phyloP scores from a whole-genome alignment of 805 yeast genomes.

The Allodekkera sacchari region DNA sequence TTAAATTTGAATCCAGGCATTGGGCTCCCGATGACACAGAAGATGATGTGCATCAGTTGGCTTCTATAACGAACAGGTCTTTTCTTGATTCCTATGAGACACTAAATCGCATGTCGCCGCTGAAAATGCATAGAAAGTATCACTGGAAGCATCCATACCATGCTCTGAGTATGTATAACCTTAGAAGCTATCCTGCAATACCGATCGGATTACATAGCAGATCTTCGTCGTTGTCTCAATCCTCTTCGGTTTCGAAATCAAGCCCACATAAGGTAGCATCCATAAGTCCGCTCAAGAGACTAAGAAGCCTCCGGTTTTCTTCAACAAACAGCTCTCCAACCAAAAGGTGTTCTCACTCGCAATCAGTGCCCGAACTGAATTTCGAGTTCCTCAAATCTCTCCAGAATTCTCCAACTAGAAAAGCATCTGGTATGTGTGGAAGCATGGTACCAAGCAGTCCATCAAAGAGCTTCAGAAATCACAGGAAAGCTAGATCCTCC shows the following conservation, averaged over 20 bases:
- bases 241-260: conserved; percentile 4
- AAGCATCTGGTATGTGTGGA: conserved; percentile 6
- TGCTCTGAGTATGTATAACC: background rate
- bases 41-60: conserved; percentile 1
- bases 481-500: conserved; percentile 2
- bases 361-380: conserved; percentile 18
- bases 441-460: conserved; percentile 11
- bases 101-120: conserved; percentile 4
- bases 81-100: conserved; percentile 10
- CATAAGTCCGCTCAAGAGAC: conserved; percentile 20
- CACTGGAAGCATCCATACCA: background rate
- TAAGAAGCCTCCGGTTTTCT: conserved; percentile 17
- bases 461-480: background rate
- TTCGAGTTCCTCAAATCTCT: conserved; percentile 19
- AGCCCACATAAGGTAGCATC: conserved; percentile 12
- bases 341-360: conserved; percentile 8
- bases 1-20: too few species aligned
- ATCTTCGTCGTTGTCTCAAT: background rate
- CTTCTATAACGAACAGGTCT: conserved; percentile 8
- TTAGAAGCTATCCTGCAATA: conserved; percentile 1
- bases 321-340: background rate
- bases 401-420: conserved; percentile 20
- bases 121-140: background rate
- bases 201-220: background rate
- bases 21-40: too few species aligned